A percentile compares a stretch with the other conserved stretches of the same genome.
phyloP scores from a whole-genome alignment of 2,329 filamentous ascomycete species.

The Zymoseptoria crescenta region DNA sequence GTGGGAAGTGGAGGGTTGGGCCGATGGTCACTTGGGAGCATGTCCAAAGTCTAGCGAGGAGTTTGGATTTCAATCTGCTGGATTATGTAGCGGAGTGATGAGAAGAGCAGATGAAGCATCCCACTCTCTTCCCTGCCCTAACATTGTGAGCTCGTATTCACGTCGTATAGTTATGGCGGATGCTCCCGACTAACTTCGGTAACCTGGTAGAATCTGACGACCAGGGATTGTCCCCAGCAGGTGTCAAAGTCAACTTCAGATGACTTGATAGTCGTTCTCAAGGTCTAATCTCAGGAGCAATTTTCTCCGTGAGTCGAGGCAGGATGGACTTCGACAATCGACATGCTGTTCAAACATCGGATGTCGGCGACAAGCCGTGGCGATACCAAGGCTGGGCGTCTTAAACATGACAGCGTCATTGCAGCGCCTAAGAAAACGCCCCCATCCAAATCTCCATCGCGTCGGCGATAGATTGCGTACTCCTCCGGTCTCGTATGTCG shows the following conservation, averaged over 20 bases:
- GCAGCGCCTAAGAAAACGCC: background rate
- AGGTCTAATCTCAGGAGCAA: background rate
- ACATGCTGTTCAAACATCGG: background rate
- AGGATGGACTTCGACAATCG: background rate
- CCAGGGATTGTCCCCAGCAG: background rate
- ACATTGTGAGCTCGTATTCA: background rate
- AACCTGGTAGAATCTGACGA: background rate
- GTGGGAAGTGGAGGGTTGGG: constrained; percentile 69
- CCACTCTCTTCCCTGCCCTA: background rate
- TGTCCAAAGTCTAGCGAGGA: constrained; percentile 60
- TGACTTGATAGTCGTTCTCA: background rate
- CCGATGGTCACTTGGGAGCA: constrained; percentile 63
- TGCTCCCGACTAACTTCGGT: background rate
- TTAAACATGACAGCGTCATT: background rate
- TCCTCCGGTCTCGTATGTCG: background rate
- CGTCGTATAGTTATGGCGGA: background rate
- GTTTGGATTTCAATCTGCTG: constrained; percentile 68
- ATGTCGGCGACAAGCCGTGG: background rate
- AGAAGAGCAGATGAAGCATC: background rate
- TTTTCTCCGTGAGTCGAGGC: background rate
- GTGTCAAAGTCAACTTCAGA: background rate
- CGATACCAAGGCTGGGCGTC: background rate
- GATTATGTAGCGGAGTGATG: constrained; percentile 63
- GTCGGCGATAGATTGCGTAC: background rate
- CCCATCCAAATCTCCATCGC: background rate